These are phyloP conservation scores for Quercus mongolica DNA, from an alignment of 306 rosid species.

Conservation along the genomic window DNA sequence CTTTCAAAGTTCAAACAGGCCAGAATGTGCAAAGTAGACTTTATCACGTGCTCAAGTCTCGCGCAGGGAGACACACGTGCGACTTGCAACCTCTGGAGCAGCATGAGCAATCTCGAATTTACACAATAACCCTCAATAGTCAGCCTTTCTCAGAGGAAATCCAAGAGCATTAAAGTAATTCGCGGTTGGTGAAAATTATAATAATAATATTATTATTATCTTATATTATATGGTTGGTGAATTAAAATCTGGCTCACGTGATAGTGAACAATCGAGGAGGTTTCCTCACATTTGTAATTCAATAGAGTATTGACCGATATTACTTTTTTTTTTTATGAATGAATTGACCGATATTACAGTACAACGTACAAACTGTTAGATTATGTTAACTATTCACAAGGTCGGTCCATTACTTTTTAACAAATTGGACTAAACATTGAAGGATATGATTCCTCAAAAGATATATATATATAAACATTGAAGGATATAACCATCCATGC, in stretches of 20 bases:
- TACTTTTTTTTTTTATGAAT: too few relatives aligned
- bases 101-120: constrained; percentile 21
- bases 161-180: not conserved
- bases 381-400: not conserved
- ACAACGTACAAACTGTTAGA: not conserved
- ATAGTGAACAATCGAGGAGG: constrained; percentile 21
- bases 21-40: constrained; percentile 25
- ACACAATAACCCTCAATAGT: not conserved
- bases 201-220: too few relatives aligned
- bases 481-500: not conserved
- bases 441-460: not conserved
- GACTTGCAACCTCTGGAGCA: constrained; percentile 47
- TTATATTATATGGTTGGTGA: constrained; percentile 9
- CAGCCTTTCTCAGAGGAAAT: not conserved
- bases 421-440: not conserved
- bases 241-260: constrained; percentile 27
- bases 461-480: not conserved
- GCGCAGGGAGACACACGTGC: constrained; percentile 51
- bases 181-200: not conserved
- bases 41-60: constrained; percentile 41
- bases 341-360: too few relatives aligned
- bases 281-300: constrained; percentile 14
- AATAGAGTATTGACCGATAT: too few relatives aligned
- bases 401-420: constrained; percentile 19
- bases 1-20: constrained; percentile 1